Base-by-base conservation (phyloP, 2,329 filamentous ascomycete species). In the Cladosporium sp. region DNA sequence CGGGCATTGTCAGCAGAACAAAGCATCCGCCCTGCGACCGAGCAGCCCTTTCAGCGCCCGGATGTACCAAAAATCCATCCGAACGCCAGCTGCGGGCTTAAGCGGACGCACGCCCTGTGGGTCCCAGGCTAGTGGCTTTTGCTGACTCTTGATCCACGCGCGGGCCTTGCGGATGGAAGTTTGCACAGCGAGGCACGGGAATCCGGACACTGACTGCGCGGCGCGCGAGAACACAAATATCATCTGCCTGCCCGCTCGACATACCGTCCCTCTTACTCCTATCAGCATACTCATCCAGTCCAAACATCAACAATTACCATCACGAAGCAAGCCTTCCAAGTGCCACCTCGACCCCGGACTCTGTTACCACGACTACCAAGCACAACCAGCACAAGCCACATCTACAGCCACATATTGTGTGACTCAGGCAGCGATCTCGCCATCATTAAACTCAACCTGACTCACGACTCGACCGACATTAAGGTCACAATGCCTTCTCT, bases 401-500 rank as follows among this genome's bases (percentile, higher is more conserved):
- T 9, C 25, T 14, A 39, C 51, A 51, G 51, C 51, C 51, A 56
- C 52, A 55, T 11, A 55, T 56, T 56, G 59, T 58, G 59, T 63
- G 59, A 61, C 59, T 61, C 61, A 61, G 59, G 59, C 59, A 61
- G 36, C 57, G 25, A 61, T 60, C 43, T 57, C 52, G 59, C 59
- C 55, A 60, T 60, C 58, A 60, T 58, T 61, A 63, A 64, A 59
- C 62, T 61, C 55, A 39, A 54, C 50, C 45, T 45, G 52, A 56
- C 52, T 56, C 52, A 56, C 42, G 17, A 56, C 30, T 28, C 55
- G 47, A 20, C 54, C 39, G 61, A 62, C 61, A 66, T 61, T 59
- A 54, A 57, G 51, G 57, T 51, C 66, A 72, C 62, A 56, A 80
- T 80, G 77, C 75, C 78, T 76, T 80, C 78, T 65, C 75, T 76